phyloP scores from a whole-genome alignment of 768 basidiomycete genomes.

The Boletus rubropictus region DNA sequence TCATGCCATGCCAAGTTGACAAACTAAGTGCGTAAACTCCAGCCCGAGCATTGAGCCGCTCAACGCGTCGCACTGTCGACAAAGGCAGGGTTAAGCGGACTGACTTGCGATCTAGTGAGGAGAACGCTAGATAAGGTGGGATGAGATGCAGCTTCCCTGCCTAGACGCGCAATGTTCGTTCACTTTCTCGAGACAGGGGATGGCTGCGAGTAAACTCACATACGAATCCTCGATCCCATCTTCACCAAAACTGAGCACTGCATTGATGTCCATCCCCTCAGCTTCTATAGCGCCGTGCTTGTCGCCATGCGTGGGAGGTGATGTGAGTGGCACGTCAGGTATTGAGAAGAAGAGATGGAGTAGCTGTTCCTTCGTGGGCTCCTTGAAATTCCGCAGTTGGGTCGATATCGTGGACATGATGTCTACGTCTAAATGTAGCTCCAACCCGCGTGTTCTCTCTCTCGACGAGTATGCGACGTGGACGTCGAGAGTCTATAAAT shows the following conservation, averaged over 20 bases:
- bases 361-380: conserved; percentile 83
- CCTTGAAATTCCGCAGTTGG: conserved; percentile 86
- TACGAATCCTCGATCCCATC: conserved; percentile 88
- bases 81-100: conserved; percentile 89
- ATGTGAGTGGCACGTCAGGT: conserved; percentile 38
- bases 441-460: neutral
- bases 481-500: neutral
- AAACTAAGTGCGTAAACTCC: conserved; percentile 96
- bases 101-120: conserved; percentile 87
- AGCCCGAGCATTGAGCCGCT: conserved; percentile 86
- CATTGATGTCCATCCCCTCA: conserved; percentile 83
- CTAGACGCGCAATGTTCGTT: conserved; percentile 35
- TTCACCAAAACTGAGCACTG: conserved; percentile 72
- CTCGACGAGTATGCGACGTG: neutral
- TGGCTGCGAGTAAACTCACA: conserved; percentile 46
- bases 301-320: conserved; percentile 16
- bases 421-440: conserved; percentile 2
- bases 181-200: neutral
- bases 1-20: conserved; percentile 89
- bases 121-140: conserved; percentile 85
- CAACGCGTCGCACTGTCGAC: conserved; percentile 88
- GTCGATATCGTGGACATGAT: conserved; percentile 79
- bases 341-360: conserved; percentile 85
- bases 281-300: conserved; percentile 34
- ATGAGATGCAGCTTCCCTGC: conserved; percentile 87